phyloP scores from a whole-genome alignment of 1,284 basidiomycete genomes.

The Microbotryum silenes-acaulis region DNA sequence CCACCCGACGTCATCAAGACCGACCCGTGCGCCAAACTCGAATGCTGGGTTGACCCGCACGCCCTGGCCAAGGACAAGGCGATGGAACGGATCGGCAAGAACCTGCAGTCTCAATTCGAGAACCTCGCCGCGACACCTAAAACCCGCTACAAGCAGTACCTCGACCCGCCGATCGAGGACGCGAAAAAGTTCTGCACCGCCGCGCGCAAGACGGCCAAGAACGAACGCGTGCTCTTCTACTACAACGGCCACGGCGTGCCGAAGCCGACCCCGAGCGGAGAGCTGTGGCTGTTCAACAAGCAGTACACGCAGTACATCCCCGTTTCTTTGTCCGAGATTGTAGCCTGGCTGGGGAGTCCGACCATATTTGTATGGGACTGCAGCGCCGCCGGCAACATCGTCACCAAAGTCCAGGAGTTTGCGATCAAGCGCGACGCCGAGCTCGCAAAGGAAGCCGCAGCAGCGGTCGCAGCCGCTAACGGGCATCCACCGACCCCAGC shows the following conservation, averaged over 20 bases:
- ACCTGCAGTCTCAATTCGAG: conserved; percentile 93
- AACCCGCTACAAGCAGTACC: conserved; percentile 53
- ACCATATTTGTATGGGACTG: conserved; percentile 99
- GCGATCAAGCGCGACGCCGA: conserved; percentile 81
- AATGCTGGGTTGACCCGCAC: conserved; percentile 96
- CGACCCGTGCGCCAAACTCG: conserved; percentile 85
- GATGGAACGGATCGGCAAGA: conserved; percentile 58
- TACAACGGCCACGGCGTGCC: conserved; percentile 99
- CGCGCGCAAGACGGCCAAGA: conserved; percentile 78
- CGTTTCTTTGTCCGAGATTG: conserved; percentile 45
- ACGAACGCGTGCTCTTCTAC: conserved; percentile 91
- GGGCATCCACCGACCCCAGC: conserved; percentile 16
- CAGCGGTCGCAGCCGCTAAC: conserved; percentile 14
- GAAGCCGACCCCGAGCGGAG: conserved; percentile 90
- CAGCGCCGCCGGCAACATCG: conserved; percentile 86
- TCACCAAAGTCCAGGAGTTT: conserved; percentile 83
- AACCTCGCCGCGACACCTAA: conserved; percentile 82
- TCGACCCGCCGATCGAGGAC: conserved; percentile 93
- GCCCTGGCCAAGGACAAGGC: conserved; percentile 64
- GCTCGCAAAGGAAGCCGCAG: conserved; percentile 38
- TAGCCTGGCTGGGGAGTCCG: conserved; percentile 53
- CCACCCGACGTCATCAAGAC: conserved; percentile 97
- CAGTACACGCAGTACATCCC: conserved; percentile 99
- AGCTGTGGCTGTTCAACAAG: conserved; percentile 98
- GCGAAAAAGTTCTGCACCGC: conserved; percentile 80